Conservation (phyloP, 2,329 filamentous ascomycete genomes). For the Alternaria arbusti region DNA sequence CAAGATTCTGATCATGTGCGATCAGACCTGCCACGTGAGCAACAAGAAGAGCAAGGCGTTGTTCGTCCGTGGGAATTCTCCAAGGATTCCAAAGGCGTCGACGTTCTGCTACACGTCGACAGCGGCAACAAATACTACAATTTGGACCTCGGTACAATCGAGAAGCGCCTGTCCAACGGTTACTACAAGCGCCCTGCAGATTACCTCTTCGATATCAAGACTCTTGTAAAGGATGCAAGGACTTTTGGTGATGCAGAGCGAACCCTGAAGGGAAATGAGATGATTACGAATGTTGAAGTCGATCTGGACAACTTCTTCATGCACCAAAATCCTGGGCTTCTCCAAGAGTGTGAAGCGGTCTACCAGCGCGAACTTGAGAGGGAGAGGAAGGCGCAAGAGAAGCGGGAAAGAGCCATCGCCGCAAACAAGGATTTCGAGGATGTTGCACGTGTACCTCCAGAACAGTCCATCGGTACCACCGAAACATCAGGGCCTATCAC, state of each 20-base stretch:
- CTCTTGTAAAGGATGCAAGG: slow-evolving; percentile 83
- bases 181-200: slow-evolving; percentile 92
- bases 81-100: slow-evolving; percentile 78
- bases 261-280: slow-evolving; percentile 85
- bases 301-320: slow-evolving; percentile 75
- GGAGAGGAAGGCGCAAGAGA: slow-evolving; percentile 69
- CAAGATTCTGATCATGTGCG: slow-evolving; percentile 71
- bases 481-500: slow-evolving; percentile 55
- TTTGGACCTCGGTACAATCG: slow-evolving; percentile 87
- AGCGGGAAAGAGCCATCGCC: slow-evolving; percentile 47
- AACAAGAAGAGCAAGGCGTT: slow-evolving; percentile 60
- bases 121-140: slow-evolving; percentile 94
- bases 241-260: slow-evolving; percentile 82
- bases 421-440: slow-evolving; percentile 51
- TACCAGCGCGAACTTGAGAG: slow-evolving; percentile 70
- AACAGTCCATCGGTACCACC: slow-evolving; percentile 52
- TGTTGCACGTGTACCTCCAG: slow-evolving; percentile 49
- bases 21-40: slow-evolving; percentile 64
- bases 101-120: slow-evolving; percentile 75
- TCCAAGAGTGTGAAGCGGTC: slow-evolving; percentile 77
- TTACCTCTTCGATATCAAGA: slow-evolving; percentile 86
- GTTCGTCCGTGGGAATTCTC: slow-evolving; percentile 79
- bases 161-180: slow-evolving; percentile 94
- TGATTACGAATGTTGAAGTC: slow-evolving; percentile 91
- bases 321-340: slow-evolving; percentile 61